Percentiles rank a stretch among this genome's conserved stretches.
phyloP scores from a whole-genome alignment of 306 rosid genomes.

The Malus sylvestris region DNA sequence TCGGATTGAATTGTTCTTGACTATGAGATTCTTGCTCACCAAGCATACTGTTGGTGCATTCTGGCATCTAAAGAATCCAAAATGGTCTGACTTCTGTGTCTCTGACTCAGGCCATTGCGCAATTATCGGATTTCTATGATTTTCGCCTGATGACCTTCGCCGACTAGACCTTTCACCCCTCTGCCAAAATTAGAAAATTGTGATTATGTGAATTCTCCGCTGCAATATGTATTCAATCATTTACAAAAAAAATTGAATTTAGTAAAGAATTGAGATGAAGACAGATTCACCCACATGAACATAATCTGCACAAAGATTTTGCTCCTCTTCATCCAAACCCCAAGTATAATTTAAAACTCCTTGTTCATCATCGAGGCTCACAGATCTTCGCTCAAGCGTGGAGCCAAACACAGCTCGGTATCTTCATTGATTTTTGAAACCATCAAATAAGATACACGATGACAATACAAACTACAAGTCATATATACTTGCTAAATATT shows the following conservation, averaged over 20 bases:
- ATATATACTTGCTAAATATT: not conserved
- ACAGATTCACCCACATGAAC: conserved; percentile 38
- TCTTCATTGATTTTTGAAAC: conserved; percentile 32
- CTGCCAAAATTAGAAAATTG: conserved; percentile 27
- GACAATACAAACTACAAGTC: not conserved
- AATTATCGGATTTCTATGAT: conserved; percentile 23
- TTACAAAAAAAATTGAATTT: not conserved
- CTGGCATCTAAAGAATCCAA: conserved; percentile 52
- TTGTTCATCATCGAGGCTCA: conserved; percentile 21
- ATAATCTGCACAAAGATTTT: conserved; percentile 20
- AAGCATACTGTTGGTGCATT: conserved; percentile 35
- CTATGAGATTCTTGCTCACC: conserved; percentile 15
- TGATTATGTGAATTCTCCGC: conserved; percentile 8
- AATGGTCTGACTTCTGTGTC: conserved; percentile 39
- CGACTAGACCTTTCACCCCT: conserved; percentile 18
- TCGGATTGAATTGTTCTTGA: conserved; percentile 27
- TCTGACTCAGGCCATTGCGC: conserved; percentile 28
- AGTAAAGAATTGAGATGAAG: conserved; percentile 5
- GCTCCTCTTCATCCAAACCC: conserved; percentile 23
- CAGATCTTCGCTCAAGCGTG: conserved; percentile 28
- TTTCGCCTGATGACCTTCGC: conserved; percentile 32
- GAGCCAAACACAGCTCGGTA: conserved; percentile 64
- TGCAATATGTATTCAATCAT: not conserved
- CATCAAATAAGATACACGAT: conserved; percentile 18
- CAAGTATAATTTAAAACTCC: conserved; percentile 16